These are phyloP conservation scores for Malassezia arunalokei DNA, from an alignment of 1,284 basidiomycete genomes.

Conservation along the genomic window DNA sequence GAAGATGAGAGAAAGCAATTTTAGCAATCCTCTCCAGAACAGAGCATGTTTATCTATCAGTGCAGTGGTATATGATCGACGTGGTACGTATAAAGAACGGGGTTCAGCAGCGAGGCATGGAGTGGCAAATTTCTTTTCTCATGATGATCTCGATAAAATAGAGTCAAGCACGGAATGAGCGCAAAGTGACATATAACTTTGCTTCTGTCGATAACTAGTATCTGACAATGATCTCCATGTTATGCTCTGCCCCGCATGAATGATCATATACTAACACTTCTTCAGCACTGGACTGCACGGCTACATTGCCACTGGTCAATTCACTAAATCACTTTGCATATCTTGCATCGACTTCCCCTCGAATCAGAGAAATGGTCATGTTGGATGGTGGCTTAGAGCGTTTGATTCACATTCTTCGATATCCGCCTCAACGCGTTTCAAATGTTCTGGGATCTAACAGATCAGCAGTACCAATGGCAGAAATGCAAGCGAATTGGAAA, in stretches of 20 bases:
- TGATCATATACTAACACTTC: background rate
- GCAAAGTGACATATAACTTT: background rate
- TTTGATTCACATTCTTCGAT: constrained; percentile 63
- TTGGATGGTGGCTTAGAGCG: constrained; percentile 93
- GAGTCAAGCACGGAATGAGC: constrained; percentile 17
- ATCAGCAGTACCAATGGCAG: constrained; percentile 24
- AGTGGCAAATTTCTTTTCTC: background rate
- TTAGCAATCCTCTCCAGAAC: constrained; percentile 86
- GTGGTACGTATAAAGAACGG: constrained; percentile 56
- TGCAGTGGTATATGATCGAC: constrained; percentile 82
- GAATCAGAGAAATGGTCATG: constrained; percentile 95
- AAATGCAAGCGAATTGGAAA: constrained; percentile 44
- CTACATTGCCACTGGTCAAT: constrained; percentile 83
- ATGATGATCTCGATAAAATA: constrained; percentile 14
- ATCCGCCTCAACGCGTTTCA: constrained; percentile 6
- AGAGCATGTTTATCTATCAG: constrained; percentile 89
- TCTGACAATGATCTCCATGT: constrained; percentile 2
- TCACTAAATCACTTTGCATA: constrained; percentile 93
- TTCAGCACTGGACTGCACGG: constrained; percentile 80
- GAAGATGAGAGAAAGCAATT: constrained; percentile 87
- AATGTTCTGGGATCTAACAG: background rate
- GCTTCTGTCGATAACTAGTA: constrained; percentile 2
- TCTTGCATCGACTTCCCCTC: constrained; percentile 89
- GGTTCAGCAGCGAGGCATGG: background rate
- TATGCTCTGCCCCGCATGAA: background rate